phyloP scores from a whole-genome alignment of 2,329 filamentous ascomycete species.

The Parastagonospora nodorum region DNA sequence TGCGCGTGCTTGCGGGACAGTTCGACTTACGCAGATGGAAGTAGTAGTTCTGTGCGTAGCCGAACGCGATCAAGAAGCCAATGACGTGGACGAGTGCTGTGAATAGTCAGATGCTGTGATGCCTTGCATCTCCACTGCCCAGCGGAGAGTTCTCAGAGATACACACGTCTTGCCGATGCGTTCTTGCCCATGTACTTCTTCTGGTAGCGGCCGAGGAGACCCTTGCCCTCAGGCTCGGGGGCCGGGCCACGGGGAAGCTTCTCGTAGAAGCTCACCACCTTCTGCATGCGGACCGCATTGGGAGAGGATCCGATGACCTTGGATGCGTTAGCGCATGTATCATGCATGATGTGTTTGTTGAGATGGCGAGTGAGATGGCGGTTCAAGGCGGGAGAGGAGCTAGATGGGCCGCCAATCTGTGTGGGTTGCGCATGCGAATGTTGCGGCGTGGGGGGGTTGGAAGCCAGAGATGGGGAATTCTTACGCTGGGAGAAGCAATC shows the following conservation, averaged over 20 bases:
- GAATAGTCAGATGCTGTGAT: conserved; percentile 17
- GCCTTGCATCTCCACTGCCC: not conserved
- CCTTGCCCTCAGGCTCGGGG: conserved; percentile 79
- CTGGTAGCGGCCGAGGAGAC: conserved; percentile 87
- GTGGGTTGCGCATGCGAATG: conserved; percentile 4
- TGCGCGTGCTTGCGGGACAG: conserved; percentile 5
- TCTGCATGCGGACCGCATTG: conserved; percentile 96
- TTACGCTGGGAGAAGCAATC: conserved; percentile 85
- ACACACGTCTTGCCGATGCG: conserved; percentile 82
- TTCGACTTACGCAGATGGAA: conserved; percentile 91
- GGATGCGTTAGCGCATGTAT: conserved; percentile 25
- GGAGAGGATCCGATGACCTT: conserved; percentile 93
- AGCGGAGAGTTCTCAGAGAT: conserved; percentile 26
- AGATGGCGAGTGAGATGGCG: not conserved
- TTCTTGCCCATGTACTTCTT: conserved; percentile 92
- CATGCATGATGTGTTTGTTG: too few species aligned
- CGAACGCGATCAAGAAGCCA: conserved; percentile 74
- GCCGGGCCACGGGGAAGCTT: conserved; percentile 93
- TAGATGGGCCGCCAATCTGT: not conserved
- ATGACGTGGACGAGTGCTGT: conserved; percentile 89
- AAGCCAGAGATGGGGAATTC: conserved; percentile 42
- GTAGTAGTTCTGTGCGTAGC: conserved; percentile 99
- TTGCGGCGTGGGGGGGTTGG: conserved; percentile 13
- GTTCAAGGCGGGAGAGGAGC: conserved; percentile 11
- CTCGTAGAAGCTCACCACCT: conserved; percentile 98